Percentiles rank a stretch among this genome's conserved stretches.
These are phyloP conservation scores for Sphaerulina musiva DNA, from an alignment of 2,329 filamentous ascomycete genomes.

Conservation along the genomic window DNA sequence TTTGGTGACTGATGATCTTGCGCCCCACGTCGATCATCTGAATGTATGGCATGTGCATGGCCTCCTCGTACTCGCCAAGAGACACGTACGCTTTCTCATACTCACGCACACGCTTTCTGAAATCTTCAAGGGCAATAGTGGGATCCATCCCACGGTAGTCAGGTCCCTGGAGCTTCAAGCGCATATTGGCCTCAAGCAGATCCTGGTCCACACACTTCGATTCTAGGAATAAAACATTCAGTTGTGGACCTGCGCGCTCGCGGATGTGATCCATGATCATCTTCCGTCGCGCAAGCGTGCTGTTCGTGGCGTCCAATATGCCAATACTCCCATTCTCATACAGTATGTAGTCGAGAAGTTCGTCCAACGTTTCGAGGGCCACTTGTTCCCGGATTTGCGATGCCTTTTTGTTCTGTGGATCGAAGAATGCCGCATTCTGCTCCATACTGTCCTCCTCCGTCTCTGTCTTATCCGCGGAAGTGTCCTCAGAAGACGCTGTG, in stretches of 20 bases:
- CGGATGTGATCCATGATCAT: conserved; percentile 70
- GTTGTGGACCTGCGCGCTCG: conserved; percentile 68
- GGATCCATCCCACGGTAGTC: conserved; percentile 96
- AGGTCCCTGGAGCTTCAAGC: conserved; percentile 86
- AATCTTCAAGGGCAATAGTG: conserved; percentile 73
- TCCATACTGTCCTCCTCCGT: conserved; percentile 56
- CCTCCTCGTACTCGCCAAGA: conserved; percentile 70
- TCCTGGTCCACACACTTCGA: conserved; percentile 81
- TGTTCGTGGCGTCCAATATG: conserved; percentile 96
- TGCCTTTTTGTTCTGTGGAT: conserved; percentile 77
- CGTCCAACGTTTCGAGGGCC: conserved; percentile 84
- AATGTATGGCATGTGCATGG: conserved; percentile 86
- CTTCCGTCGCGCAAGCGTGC: conserved; percentile 78
- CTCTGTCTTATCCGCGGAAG: conserved; percentile 12
- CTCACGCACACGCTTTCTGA: conserved; percentile 82
- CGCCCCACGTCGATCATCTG: conserved; percentile 96
- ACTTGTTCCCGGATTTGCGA: conserved; percentile 82
- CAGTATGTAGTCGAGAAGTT: conserved; percentile 83
- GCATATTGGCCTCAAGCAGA: conserved; percentile 92
- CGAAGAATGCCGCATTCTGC: conserved; percentile 89
- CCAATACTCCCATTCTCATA: conserved; percentile 78
- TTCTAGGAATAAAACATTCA: conserved; percentile 92
- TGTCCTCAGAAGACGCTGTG: conserved; percentile 17
- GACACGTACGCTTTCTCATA: conserved; percentile 94
- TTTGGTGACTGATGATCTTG: conserved; percentile 84